Conservation (phyloP, 805 yeast species). For the Candida yuanshanica region DNA sequence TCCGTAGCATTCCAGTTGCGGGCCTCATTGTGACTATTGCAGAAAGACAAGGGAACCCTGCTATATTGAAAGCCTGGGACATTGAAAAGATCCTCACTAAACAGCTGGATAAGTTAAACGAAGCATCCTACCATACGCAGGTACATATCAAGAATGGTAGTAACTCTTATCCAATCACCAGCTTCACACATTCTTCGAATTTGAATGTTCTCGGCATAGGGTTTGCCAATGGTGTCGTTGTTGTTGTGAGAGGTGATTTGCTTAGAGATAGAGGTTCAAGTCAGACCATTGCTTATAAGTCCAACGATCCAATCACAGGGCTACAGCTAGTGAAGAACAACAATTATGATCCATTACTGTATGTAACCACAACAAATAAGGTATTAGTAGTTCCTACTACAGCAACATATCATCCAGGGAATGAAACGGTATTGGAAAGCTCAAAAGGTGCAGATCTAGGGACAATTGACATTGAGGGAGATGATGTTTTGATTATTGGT, state of each 20-base stretch:
- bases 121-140: conserved; percentile 48
- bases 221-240: conserved; percentile 76
- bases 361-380: conserved; percentile 69
- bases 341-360: conserved; percentile 46
- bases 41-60: conserved; percentile 67
- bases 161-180: conserved; percentile 74
- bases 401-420: conserved; percentile 71
- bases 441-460: conserved; percentile 41
- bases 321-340: conserved; percentile 45
- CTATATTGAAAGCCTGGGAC: conserved; percentile 69
- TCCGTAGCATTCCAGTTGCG: conserved; percentile 43
- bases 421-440: conserved; percentile 41
- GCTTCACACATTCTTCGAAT: conserved; percentile 48
- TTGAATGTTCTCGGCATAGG: conserved; percentile 70
- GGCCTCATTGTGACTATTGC: conserved; percentile 65
- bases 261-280: conserved; percentile 85
- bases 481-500: conserved; percentile 57
- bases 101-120: conserved; percentile 28
- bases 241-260: conserved; percentile 82
- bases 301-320: conserved; percentile 75
- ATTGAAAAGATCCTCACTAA: conserved; percentile 39
- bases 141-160: conserved; percentile 64
- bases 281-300: conserved; percentile 71
- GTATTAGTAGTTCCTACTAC: conserved; percentile 68
- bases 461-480: conserved; percentile 32